These are phyloP conservation scores for Lunasporangiospora selenospora DNA, from an alignment of 192 early-diverging fungal species.

Conservation along the genomic window DNA sequence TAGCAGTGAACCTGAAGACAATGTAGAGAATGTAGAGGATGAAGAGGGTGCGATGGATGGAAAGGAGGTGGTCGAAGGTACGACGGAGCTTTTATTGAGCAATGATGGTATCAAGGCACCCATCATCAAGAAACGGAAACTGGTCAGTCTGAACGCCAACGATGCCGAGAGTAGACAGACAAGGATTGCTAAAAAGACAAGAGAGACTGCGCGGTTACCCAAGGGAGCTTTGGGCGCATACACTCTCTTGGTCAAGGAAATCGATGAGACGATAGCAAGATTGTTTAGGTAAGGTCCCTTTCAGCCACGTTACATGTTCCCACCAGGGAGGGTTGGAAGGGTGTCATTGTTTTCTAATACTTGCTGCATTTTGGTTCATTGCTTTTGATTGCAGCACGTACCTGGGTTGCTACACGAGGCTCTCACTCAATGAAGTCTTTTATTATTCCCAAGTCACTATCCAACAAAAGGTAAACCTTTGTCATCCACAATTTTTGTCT, in stretches of 20 bases:
- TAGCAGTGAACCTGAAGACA: conserved; percentile 24
- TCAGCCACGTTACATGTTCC: neutral
- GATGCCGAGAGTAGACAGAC: conserved; percentile 47
- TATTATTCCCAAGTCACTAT: conserved; percentile 78
- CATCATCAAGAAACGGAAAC: conserved; percentile 30
- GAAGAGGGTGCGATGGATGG: neutral
- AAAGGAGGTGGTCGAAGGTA: neutral
- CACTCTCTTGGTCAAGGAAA: conserved; percentile 34
- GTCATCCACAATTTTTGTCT: neutral
- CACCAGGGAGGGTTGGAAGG: neutral
- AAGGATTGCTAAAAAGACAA: conserved; percentile 46
- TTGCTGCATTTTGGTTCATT: neutral
- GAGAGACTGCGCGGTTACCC: conserved; percentile 49
- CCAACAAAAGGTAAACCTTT: conserved; percentile 78
- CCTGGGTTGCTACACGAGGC: conserved; percentile 63
- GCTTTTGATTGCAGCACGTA: conserved; percentile 37
- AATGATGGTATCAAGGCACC: too few species aligned
- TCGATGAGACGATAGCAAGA: conserved; percentile 20
- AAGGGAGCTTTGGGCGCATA: conserved; percentile 45
- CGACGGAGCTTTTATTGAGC: too few species aligned
- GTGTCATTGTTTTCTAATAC: neutral
- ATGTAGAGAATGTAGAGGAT: conserved; percentile 2
- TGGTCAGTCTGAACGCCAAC: conserved; percentile 42
- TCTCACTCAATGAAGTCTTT: conserved; percentile 80
- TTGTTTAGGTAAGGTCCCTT: conserved; percentile 51